Conservation (phyloP, 75 land plant genomes). For the Sequoia sempervirens region DNA sequence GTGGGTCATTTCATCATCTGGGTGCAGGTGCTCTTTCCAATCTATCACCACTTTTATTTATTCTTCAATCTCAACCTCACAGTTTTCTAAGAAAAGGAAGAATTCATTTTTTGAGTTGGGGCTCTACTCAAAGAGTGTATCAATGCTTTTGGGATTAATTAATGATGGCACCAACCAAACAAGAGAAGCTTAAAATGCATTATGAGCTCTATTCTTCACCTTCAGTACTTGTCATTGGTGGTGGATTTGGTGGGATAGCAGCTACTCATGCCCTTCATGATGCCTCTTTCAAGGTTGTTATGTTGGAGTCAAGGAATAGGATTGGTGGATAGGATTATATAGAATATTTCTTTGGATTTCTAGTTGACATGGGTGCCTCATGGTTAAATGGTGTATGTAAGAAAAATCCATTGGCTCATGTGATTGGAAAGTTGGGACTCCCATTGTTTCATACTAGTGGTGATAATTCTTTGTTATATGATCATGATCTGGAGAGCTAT, state of each 20-base stretch:
- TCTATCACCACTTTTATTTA: no score
- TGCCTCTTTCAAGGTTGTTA: slow-evolving; percentile 45
- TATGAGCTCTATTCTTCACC: slow-evolving; percentile 18
- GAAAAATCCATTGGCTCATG: slow-evolving; percentile 43
- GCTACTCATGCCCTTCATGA: slow-evolving; percentile 46
- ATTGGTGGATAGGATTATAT: slow-evolving; percentile 47
- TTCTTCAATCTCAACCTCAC: no score
- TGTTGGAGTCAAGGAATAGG: slow-evolving; percentile 43
- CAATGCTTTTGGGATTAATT: no score
- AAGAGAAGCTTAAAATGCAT: no score
- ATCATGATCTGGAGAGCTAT: slow-evolving; percentile 57
- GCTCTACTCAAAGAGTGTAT: no score
- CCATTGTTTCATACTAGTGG: slow-evolving; percentile 50
- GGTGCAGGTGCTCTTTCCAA: no score
- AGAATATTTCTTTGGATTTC: slow-evolving; percentile 49
- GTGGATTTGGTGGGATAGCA: slow-evolving; percentile 44
- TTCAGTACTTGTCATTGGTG: slow-evolving; percentile 44
- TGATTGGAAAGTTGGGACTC: slow-evolving; percentile 38
- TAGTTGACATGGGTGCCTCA: slow-evolving; percentile 53
- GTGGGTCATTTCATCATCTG: no score
- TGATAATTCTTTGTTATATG: slow-evolving; percentile 49
- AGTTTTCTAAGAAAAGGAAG: no score
- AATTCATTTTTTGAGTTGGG: no score
- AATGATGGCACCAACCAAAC: no score
- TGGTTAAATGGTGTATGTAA: slow-evolving; percentile 51